Percentiles rank a stretch among this genome's conserved stretches.
phyloP scores from a whole-genome alignment of 192 early-diverging fungal species.

The Mortierella hygrophila region DNA sequence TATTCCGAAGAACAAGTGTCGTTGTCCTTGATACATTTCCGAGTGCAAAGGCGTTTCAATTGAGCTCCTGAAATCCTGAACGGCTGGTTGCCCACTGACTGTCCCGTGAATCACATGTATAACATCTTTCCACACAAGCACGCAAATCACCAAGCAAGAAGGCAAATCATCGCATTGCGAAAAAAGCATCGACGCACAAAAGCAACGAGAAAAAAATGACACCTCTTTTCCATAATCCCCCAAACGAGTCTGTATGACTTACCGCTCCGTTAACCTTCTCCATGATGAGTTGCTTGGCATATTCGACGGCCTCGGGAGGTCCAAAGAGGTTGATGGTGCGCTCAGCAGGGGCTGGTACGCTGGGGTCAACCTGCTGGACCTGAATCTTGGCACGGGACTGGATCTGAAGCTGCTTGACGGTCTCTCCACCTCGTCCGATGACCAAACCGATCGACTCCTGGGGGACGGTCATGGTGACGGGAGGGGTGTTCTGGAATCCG shows the following conservation, averaged over 20 bases:
- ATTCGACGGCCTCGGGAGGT: constrained; percentile 58
- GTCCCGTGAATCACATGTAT: background rate
- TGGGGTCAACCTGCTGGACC: constrained; percentile 62
- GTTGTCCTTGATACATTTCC: background rate
- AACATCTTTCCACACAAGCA: background rate
- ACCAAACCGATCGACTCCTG: constrained; percentile 67
- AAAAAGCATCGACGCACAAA: background rate
- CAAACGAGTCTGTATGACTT: constrained; percentile 17
- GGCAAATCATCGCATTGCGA: background rate
- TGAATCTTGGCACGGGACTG: constrained; percentile 73
- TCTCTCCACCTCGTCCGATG: constrained; percentile 72
- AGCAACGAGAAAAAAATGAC: background rate
- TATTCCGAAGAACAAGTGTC: background rate
- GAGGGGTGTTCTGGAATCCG: constrained; percentile 55
- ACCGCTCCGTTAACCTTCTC: constrained; percentile 64
- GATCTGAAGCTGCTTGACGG: constrained; percentile 68
- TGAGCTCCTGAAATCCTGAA: background rate
- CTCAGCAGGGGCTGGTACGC: constrained; percentile 53
- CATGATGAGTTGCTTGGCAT: constrained; percentile 64
- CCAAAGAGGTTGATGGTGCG: constrained; percentile 64
- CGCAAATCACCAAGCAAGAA: background rate
- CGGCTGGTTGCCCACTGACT: too few relatives aligned
- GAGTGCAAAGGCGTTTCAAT: background rate
- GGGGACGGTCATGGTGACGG: constrained; percentile 71
- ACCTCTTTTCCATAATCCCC: background rate